Evolutionary conservation across 2,329 filamentous ascomycete species (phyloP), one percentile per base, ranked within the genome.

Genomic region (Fusarium subglutinans): DNA sequence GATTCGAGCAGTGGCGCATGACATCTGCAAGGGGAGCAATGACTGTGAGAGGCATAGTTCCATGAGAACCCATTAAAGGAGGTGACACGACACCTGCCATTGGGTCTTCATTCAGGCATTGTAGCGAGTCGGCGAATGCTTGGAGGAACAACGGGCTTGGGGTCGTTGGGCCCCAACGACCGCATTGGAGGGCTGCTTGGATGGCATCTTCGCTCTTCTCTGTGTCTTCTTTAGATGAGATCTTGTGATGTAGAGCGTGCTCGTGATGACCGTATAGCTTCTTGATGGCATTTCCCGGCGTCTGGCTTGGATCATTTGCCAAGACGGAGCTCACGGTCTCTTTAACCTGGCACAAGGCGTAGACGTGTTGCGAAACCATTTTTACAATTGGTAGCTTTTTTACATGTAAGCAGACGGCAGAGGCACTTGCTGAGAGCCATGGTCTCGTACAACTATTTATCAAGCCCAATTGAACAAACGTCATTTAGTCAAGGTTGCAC

Each of bases 1-100:
- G 84, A 74, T 95, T 95, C 3, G 92, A 90, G 83, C 94, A 92
- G 80, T 95, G 93, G 3, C 92, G 87, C 69, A 89, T 90, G 35
- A 95, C 89, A 79, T 95, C 93, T 1, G 91, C 74, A 41, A 82
- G 54, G 0, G 81, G 81, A 13, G 81, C 79, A 37, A 95, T 90
- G 45, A 94, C 87, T 0, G 91, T 92, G 72, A 95, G 80, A 0
- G 92, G 93, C 14, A 92, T 82, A 0, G 89, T 88, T 8, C 93
- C 93, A 67, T 84, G 81, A 33, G 83, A 87, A 2, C 87, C 87
- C 82, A 89, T 85, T 3, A 89, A 76, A 5, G 86, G 84, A 2
- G 87, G 87, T 58, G 86, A 88, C 11, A 87, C 86, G 73, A 89
- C 84, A 8, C 86, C 89, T 1, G 83, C 82, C 30, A 84, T 76